Evolutionary conservation across 768 basidiomycete species (phyloP), one percentile per base, ranked within the genome.

Genomic region (Boletellus emodensis): DNA sequence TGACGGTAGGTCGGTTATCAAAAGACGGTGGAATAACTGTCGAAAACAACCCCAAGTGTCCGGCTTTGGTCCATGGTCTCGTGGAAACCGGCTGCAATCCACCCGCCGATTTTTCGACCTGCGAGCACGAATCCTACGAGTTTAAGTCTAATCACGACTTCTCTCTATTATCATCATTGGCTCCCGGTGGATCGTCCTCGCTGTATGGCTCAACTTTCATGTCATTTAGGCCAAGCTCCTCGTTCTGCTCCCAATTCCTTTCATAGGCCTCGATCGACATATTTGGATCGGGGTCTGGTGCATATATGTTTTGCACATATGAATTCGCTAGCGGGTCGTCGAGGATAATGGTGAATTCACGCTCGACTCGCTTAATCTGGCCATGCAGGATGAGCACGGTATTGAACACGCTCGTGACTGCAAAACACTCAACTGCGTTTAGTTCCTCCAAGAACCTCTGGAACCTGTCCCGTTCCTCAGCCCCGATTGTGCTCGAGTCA

Each of bases 251-350:
- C 73, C 80, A 89, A 4, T 83, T 82, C 43, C 96, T 76, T 36
- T 94, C 89, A 62, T 98, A 99, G 49, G 68, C 64, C 64, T 87
- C 90, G 45, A 89, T 78, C 28, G 68, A 75, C 89, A 99, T 91
- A 61, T 94, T 93, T 1, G 95, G 95, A 63, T 98, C 95, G 0
- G 90, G 84, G 63, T 99, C 95, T 4, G 96, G 96, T 0, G 96
- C 95, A 64, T 95, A 97, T n/a, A 94, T 61, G 66, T 93, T 96
- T 67, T 99, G 96, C 40, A 99, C 73, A 63, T 98, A 94, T 3
- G 92, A 94, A 67, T 98, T 97, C 13, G 91, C 86, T 17, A 98
- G 75, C 3, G 96, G 96, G 63, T 98, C 95, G 62, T 98, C 95
- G 10, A 99, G 74, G 65, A 98, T 87, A 52, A 99, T 65, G 0